Base-by-base conservation (phyloP, 2,329 filamentous ascomycete species). In the Claviceps sorghi region DNA sequence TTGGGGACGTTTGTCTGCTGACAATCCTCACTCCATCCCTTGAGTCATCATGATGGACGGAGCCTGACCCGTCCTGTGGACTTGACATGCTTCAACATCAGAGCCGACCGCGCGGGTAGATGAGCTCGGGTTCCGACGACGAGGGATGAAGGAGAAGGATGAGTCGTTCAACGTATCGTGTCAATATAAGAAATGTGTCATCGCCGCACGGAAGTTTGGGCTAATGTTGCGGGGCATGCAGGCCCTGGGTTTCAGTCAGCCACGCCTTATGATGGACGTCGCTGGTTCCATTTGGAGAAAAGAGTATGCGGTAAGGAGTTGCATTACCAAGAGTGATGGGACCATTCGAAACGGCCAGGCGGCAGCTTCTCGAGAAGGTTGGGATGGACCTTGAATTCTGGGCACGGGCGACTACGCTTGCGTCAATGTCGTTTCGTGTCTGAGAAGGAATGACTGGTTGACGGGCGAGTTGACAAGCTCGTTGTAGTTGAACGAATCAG, bases 81-180 rank as follows among this genome's bases (percentile, higher is more conserved):
- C 61, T 68, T 49, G 65, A 65, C 67, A 69, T 69, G 49, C 51
- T 62, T 55, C 43, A 50, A 58, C 58, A 63, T 63, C 48, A 55
- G 60, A 46, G 45, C 46, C 26, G 29, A 46, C 45, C 26, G 22
- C 42, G 51, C 40, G 11, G 9, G n/a, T n/a, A 19, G 22, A 32
- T 42, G n/a, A 40, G 9, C 19, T 43, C 11, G 6, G 4, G 36
- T n/a, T 6, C 36, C 11, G 32, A 29, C 17, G 11, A 43, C 41
- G 13, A 15, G 34, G 22, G 15, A 34, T 17, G 36, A 30, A 13
- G 21, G 42, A 36, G 15, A 17, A 32, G 32, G n/a, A n/a, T 19
- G 11, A 21, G 30, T 26, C 26, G 26, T 26, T 26, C 26, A 26
- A 26, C 19, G 36, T 17, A 30, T 42, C 11, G 22, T 47, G 8